Evolutionary conservation across 1,284 basidiomycete genomes (phyloP), one percentile per base, ranked within the genome.

Genomic region (Phaffia rhodozyma): DNA sequence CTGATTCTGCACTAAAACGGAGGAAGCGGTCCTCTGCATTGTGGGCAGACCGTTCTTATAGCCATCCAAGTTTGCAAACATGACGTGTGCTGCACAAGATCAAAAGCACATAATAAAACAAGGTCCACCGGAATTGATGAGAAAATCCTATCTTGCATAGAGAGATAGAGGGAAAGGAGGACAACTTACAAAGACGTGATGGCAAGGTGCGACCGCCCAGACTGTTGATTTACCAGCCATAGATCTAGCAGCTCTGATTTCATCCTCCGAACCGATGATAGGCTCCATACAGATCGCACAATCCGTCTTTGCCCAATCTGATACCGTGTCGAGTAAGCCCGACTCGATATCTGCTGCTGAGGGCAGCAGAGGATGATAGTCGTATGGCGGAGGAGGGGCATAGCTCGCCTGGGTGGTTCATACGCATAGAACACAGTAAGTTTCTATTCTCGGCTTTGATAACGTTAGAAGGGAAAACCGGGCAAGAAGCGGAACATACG

Each of bases 281-380:
- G 47, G 29, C 20, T 64, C 63, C 63, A 60, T 60, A 34, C 63
- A 64, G 23, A 64, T 64, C 11, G 58, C 51, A 18, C 63, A 64
- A 49, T 64, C 58, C 58, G 21, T 51, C 25, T 25, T 60, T 55
- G 30, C 58, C 48, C 30, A 21, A 6, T 21, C 29, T 32, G 30
- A 21, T 50, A 13, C 49, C 25, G n/a, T 18, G 51, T 11, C 38
- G 13, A 43, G 38, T 43, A 43, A 43, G 5, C 38, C 34, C 2
- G 20, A 9, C 47, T 64, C 63, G 52, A 55, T 30, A 49, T 64
- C 58, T 23, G 23, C 34, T 30, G 16, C 43, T 23, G 25, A 0
- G 18, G 63, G 53, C 2, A 62, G 32, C 2, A 38, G 6, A 2
- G 58, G 47, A 27, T 64, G 63, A 48, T 60, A 64, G 53, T 64